These are phyloP conservation scores for Russula sp. DNA, from an alignment of 768 basidiomycete species.

Conservation along the genomic window DNA sequence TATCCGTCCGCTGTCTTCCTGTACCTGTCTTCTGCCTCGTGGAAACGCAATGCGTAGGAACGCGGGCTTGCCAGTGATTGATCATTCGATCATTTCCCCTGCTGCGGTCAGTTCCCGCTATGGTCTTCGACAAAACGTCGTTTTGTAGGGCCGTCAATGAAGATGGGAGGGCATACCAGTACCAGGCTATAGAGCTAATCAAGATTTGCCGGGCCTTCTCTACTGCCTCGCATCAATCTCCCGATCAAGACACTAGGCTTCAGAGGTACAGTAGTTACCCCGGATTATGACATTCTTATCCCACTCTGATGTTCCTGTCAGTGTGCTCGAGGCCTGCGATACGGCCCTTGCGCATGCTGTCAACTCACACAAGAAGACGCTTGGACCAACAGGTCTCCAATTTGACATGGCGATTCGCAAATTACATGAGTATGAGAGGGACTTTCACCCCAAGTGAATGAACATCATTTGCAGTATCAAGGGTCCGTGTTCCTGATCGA, in stretches of 20 bases:
- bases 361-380: not conserved
- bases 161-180: not conserved
- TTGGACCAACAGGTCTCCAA: fast-evolving
- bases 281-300: not conserved
- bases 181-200: constrained; percentile 6
- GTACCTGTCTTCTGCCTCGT: no score
- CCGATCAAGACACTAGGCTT: not conserved
- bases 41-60: no score
- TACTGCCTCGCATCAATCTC: not conserved
- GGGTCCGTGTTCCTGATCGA: not conserved
- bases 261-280: not conserved
- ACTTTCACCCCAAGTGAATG: not conserved
- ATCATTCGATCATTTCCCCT: not conserved
- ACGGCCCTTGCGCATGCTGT: not conserved
- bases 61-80: no score
- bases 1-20: no score
- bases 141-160: not conserved
- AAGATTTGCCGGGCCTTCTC: constrained; percentile 1
- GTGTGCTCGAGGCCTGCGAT: not conserved
- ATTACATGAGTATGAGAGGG: not conserved
- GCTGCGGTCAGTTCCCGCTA: not conserved
- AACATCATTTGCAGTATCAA: not conserved
- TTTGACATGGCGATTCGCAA: not conserved
- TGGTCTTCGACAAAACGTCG: not conserved
- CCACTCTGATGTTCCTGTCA: not conserved